Evolutionary conservation across 1,284 basidiomycete species (phyloP), one percentile per base, ranked within the genome.

Genomic region (Cryptococcus sp.): DNA sequence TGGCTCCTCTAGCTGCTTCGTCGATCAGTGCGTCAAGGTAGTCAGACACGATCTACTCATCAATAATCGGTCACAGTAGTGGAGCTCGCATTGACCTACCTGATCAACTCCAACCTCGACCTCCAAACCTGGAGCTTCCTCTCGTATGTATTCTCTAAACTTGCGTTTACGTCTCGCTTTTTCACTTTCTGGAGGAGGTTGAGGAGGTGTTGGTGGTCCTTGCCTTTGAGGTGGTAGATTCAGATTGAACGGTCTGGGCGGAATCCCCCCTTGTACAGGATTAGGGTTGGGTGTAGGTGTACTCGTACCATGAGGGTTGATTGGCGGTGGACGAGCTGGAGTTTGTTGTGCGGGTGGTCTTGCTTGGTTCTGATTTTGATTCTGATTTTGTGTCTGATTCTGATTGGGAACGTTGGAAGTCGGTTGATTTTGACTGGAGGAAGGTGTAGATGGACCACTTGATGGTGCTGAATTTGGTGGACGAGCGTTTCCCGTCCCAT

Each of bases 101-200:
- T 69, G 56, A 22, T 64, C 61, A 10, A 69, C 44, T 7, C 66
- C 70, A 13, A 63, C 34, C 45, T 73, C 69, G 19, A 69, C 45
- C 48, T 64, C 57, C n/a, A 70, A 48, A 2, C 66, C 67, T 0
- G 69, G 66, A 10, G 59, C 64, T 21, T 59, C 23, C 54, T 72
- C 69, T 18, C 45, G 49, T 25, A 66, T 46, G 48, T 59, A 64
- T 42, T 70, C 69, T 39, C 54, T 60, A 32, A 67, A 54, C 52
- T 69, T 67, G 31, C 71, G 53, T 50, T 67, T 69, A 22, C 70
- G 45, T 34, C 67, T 54, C 0, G 46, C 34, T 4, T 46, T 53
- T 39, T 70, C 67, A 0, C 64, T 55, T 51, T 72, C 67, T 0
- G 60, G 57, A 9, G 9, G 42, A 2, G 18, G 28, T 24, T 25